Conservation (phyloP, 306 rosid species). For the Glycine latifolia region DNA sequence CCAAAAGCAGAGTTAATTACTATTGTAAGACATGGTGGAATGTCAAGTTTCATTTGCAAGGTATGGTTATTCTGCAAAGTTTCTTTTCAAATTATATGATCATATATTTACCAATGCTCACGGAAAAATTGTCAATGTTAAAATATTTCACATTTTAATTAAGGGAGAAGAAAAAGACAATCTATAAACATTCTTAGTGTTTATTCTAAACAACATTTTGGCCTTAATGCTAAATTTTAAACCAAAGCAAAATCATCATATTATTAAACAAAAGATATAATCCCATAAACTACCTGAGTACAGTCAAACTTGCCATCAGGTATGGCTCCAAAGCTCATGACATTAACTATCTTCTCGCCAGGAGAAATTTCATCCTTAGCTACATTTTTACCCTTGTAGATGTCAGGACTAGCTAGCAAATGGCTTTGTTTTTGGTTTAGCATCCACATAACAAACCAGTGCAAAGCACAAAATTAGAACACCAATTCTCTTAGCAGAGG, state of each 20-base stretch:
- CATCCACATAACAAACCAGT: slow-evolving; percentile 41
- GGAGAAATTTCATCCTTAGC: slow-evolving; percentile 49
- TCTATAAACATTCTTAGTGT: slow-evolving; percentile 7
- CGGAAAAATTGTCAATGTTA: slow-evolving; percentile 18
- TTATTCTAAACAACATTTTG: slow-evolving; percentile 18
- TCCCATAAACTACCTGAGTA: slow-evolving; percentile 56
- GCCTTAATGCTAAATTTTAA: not conserved
- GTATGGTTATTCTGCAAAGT: not conserved
- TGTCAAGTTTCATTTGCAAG: too few species aligned
- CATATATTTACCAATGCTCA: not conserved
- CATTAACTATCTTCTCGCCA: slow-evolving; percentile 59
- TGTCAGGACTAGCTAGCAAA: slow-evolving; percentile 48
- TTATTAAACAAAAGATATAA: slow-evolving; percentile 29
- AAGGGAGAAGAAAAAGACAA: slow-evolving; percentile 20
- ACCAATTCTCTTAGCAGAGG: slow-evolving; percentile 30
- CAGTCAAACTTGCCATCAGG: slow-evolving; percentile 64
- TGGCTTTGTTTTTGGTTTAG: slow-evolving; percentile 23
- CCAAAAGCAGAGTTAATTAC: not conserved
- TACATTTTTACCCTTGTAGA: slow-evolving; percentile 41
- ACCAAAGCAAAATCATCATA: slow-evolving; percentile 15
- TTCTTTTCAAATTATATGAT: not conserved
- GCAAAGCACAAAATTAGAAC: slow-evolving; percentile 44
- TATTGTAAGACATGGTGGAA: not conserved
- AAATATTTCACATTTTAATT: not conserved
- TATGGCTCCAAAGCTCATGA: slow-evolving; percentile 65